Evolutionary conservation across 2,329 filamentous ascomycete genomes (phyloP), one percentile per base, ranked within the genome.

Genomic region (Microcyclospora tardicrescens): DNA sequence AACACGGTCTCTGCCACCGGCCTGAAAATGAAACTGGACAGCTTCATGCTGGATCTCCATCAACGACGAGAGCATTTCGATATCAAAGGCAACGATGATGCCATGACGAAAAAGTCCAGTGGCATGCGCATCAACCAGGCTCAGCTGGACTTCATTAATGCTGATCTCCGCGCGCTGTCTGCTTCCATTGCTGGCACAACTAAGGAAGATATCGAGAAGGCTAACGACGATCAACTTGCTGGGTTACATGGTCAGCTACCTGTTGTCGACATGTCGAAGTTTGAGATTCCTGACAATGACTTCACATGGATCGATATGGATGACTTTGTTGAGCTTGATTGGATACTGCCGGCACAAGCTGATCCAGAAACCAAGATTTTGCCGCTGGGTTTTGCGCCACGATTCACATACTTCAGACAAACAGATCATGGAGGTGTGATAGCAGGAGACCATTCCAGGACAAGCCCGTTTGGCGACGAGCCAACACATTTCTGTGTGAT

Each of bases 241-340:
- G 64, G 67, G 4, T 72, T 71, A 43, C 71, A 76, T 41, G 66
- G 72, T 19, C 62, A 68, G 31, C 56, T 64, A 2, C 58, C 67
- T 2, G 62, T 67, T 16, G 65, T 71, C 8, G 75, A 80, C 56
- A 68, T 94, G 36, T 93, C 87, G 0, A 80, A 81, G 38, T 98
- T 98, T 57, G 89, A 80, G 0, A 98, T 98, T 36, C 89, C 91
- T 0, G 91, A 98, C 58, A 84, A 93, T 39, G 91, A 98, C 54
- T 79, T 86, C 49, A 86, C 81, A 39, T 98, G 91, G 91, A 87
- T 98, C 45, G 91, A 98, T 55, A 96, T 98, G 86, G 91, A 98
- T 56, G 91, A 98, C 58, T 98, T 98, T 61, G 87, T 98, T 24
- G 91, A 98, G 59, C 67, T 98, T 15, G 93, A 95, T 57, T 96